Evolutionary conservation across 1,284 basidiomycete genomes (phyloP).

Genomic region (Apiotrichum domesticum): DNA sequence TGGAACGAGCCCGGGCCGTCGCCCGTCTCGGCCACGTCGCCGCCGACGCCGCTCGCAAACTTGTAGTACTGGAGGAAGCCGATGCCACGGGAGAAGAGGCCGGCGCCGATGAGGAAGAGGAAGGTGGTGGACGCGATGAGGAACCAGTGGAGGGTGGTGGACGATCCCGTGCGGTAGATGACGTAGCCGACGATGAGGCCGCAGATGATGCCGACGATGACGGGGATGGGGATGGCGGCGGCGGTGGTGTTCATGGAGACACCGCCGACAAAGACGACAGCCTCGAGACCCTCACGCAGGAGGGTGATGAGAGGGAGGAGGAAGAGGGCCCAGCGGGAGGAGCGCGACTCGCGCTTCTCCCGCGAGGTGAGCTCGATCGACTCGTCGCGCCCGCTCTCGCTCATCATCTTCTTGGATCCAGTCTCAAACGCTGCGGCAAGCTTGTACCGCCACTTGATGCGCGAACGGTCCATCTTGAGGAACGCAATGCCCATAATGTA

Average conservation of each 20-base stretch:
- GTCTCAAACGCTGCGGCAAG: conserved; percentile 67
- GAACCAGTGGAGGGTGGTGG: conserved; percentile 59
- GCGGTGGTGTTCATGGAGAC: conserved; percentile 77
- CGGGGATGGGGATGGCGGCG: conserved; percentile 77
- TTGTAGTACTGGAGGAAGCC: conserved; percentile 61
- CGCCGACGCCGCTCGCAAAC: conserved; percentile 55
- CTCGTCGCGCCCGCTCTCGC: conserved; percentile 2
- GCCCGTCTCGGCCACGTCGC: conserved; percentile 64
- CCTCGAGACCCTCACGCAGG: conserved; percentile 80
- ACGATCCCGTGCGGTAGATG: conserved; percentile 48
- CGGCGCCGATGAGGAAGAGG: conserved; percentile 83
- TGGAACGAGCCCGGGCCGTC: conserved; percentile 54
- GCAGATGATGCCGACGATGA: conserved; percentile 71
- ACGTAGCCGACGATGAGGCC: conserved; percentile 58
- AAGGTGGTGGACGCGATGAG: conserved; percentile 82
- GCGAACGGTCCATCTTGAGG: conserved; percentile 59
- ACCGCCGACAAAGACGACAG: conserved; percentile 86
- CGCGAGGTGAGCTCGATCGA: conserved; percentile 43
- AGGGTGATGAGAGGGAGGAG: conserved; percentile 83
- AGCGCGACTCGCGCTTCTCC: conserved; percentile 41
- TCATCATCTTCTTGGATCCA: conserved; percentile 3
- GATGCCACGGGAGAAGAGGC: conserved; percentile 68
- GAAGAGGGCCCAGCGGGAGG: conserved; percentile 79
- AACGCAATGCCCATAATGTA: conserved; percentile 72
- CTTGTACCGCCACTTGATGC: conserved; percentile 85